phyloP scores from a whole-genome alignment of 176 grass and related monocot genomes.

The Puya raimondii region DNA sequence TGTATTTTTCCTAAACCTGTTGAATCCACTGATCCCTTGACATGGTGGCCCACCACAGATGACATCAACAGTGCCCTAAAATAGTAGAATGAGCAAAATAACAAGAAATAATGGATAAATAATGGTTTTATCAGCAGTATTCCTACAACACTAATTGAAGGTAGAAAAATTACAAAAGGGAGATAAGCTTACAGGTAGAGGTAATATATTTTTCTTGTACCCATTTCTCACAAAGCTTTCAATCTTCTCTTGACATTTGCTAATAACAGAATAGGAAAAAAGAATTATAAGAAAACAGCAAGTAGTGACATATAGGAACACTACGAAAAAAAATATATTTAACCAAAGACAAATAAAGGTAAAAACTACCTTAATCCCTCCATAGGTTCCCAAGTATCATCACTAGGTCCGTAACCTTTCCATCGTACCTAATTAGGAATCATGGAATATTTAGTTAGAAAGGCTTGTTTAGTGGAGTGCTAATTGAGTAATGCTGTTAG shows the following conservation, averaged over 20 bases:
- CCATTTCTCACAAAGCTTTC: constrained; percentile 67
- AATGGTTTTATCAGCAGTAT: background rate
- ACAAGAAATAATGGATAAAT: background rate
- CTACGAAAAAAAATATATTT: background rate
- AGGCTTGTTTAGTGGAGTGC: background rate
- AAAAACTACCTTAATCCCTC: constrained; percentile 55
- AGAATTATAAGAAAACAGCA: background rate
- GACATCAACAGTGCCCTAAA: constrained; percentile 61
- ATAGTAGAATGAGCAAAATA: constrained; percentile 3
- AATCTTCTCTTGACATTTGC: constrained; percentile 56
- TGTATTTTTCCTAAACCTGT: constrained; percentile 62
- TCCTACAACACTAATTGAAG: background rate
- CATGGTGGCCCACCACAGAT: constrained; percentile 84
- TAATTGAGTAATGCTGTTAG: too few species aligned
- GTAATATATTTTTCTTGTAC: constrained; percentile 41
- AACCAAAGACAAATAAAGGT: background rate
- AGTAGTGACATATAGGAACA: background rate
- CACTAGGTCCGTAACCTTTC: constrained; percentile 62
- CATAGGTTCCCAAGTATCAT: constrained; percentile 82
- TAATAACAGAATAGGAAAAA: constrained; percentile 21
- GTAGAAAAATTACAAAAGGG: background rate
- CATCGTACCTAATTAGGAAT: constrained; percentile 49
- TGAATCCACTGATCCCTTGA: constrained; percentile 88
- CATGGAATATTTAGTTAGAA: background rate
- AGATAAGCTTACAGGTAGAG: constrained; percentile 42